These are phyloP conservation scores for Diplodia seriata DNA, from an alignment of 2,329 filamentous ascomycete genomes.

Conservation along the genomic window DNA sequence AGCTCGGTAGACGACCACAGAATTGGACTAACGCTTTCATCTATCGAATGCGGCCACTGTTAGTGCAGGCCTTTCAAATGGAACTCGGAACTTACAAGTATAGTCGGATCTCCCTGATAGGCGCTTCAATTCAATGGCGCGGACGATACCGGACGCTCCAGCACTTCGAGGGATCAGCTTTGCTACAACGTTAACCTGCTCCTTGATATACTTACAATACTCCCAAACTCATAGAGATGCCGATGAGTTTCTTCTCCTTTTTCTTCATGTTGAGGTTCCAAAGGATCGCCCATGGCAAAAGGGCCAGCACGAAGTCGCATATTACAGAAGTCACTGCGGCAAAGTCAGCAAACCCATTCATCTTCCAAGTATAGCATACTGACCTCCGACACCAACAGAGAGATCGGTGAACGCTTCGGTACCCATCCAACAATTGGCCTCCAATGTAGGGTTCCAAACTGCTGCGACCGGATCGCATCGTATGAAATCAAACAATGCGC, in stretches of 20 bases:
- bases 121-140: constrained; percentile 42
- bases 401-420: constrained; percentile 36
- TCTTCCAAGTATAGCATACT: neutral
- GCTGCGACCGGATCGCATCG: constrained; percentile 41
- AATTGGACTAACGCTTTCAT: constrained; percentile 43
- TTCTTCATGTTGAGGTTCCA: constrained; percentile 46
- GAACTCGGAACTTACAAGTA: constrained; percentile 35
- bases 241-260: constrained; percentile 45
- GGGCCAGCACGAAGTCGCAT: constrained; percentile 47
- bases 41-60: neutral
- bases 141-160: constrained; percentile 43
- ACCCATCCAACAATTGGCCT: constrained; percentile 39
- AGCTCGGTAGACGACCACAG: constrained; percentile 49
- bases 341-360: neutral
- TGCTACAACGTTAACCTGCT: no score
- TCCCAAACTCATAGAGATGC: constrained; percentile 42
- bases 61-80: neutral
- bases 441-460: constrained; percentile 41
- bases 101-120: constrained; percentile 43
- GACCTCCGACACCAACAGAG: constrained; percentile 21
- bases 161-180: constrained; percentile 34
- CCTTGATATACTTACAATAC: constrained; percentile 37
- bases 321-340: constrained; percentile 44
- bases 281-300: constrained; percentile 45
- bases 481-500: constrained; percentile 40